Conservation (phyloP, 176 grass and related monocot genomes). For the Chrysopogon serrulatus region DNA sequence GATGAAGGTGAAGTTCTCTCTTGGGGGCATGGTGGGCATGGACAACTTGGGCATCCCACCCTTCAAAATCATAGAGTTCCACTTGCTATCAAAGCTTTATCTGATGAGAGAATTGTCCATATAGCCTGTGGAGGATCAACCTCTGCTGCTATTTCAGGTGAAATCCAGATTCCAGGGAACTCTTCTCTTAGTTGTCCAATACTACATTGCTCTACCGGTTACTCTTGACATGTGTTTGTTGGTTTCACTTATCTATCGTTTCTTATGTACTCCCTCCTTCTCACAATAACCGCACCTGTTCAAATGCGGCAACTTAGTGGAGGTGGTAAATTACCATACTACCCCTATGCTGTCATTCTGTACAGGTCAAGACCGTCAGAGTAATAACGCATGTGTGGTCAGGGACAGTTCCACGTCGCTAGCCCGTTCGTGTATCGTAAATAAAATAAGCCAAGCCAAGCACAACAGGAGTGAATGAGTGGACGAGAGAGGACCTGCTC, state of each 20-base stretch:
- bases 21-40: conserved; percentile 89
- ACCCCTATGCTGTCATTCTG: too few relatives aligned
- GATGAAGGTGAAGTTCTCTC: conserved; percentile 84
- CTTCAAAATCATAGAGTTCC: conserved; percentile 78
- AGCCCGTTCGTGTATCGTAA: too few relatives aligned
- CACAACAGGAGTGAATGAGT: too few relatives aligned
- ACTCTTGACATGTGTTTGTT: not conserved
- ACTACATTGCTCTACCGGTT: not conserved
- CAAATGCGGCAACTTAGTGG: too few relatives aligned
- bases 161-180: not conserved
- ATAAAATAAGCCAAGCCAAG: too few relatives aligned
- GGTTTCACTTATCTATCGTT: not conserved
- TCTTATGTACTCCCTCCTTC: too few relatives aligned
- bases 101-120: conserved; percentile 54
- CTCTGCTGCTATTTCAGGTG: conserved; percentile 94
- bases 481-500: too few relatives aligned
- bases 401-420: too few relatives aligned
- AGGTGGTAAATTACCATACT: too few relatives aligned
- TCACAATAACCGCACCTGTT: too few relatives aligned
- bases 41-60: conserved; percentile 75
- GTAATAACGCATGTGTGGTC: too few relatives aligned
- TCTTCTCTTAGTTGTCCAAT: not conserved
- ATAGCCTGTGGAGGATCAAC: conserved; percentile 92
- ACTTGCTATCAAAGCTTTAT: conserved; percentile 68
- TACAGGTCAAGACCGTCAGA: too few relatives aligned